These are phyloP conservation scores for Pythium aquatile DNA, from an alignment of 352 stramenopile species.

Conservation along the genomic window DNA sequence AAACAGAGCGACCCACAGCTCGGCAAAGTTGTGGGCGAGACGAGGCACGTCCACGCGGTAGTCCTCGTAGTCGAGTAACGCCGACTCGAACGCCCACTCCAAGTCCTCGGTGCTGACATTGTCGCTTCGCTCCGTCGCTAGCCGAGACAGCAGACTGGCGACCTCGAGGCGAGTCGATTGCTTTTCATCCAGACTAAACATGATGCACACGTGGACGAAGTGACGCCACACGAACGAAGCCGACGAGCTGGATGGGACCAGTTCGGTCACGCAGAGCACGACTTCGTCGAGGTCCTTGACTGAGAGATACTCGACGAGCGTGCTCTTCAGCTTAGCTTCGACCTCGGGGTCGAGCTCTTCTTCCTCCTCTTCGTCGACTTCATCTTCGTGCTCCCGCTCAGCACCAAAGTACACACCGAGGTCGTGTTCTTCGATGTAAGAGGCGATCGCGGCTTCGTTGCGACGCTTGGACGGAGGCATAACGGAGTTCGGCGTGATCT, in stretches of 20 bases:
- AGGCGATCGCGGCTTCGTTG: constrained; percentile 45
- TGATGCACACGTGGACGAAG: constrained; percentile 56
- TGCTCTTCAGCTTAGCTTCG: constrained; percentile 63
- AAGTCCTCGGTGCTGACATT: constrained; percentile 50
- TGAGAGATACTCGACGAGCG: constrained; percentile 74
- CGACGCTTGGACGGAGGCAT: constrained; percentile 39
- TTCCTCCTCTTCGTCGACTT: constrained; percentile 43
- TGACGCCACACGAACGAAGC: constrained; percentile 49
- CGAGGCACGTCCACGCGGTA: constrained; percentile 74
- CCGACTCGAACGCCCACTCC: constrained; percentile 48
- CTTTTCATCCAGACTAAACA: constrained; percentile 56
- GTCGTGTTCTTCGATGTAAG: constrained; percentile 62
- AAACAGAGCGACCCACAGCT: constrained; percentile 66
- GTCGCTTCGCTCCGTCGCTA: constrained; percentile 33
- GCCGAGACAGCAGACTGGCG: constrained; percentile 38
- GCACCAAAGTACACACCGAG: constrained; percentile 65
- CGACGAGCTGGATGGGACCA: constrained; percentile 28
- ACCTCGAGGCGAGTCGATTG: constrained; percentile 44
- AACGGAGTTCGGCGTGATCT: constrained; percentile 55
- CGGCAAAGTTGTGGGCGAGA: constrained; percentile 51
- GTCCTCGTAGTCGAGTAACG: constrained; percentile 72
- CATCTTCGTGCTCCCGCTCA: constrained; percentile 32
- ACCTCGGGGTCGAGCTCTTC: constrained; percentile 65
- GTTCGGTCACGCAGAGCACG: constrained; percentile 71
- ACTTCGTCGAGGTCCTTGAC: constrained; percentile 76